phyloP scores from a whole-genome alignment of 306 rosid genomes.

The Cucurbita maxima region DNA sequence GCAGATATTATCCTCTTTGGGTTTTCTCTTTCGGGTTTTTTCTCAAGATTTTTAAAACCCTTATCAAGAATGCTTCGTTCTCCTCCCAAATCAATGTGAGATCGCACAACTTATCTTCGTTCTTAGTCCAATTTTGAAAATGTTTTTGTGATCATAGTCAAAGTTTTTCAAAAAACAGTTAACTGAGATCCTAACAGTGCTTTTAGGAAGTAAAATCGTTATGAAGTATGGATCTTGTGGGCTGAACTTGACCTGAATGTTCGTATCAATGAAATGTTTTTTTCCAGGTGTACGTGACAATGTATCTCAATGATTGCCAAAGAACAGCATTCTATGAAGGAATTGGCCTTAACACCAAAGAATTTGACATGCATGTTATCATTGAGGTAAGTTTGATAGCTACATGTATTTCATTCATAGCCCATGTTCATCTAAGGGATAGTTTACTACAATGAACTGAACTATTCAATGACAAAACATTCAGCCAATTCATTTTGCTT shows the following conservation, averaged over 20 bases:
- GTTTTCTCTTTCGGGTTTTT: too few species aligned
- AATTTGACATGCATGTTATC: slow-evolving; percentile 96
- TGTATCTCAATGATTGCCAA: slow-evolving; percentile 97
- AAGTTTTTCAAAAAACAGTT: background rate
- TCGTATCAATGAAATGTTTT: background rate
- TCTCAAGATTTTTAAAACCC: too few species aligned
- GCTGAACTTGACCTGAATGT: background rate
- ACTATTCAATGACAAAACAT: background rate
- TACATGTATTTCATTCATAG: background rate
- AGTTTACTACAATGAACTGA: background rate
- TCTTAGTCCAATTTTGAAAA: background rate
- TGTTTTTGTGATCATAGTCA: background rate
- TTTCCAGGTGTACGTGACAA: slow-evolving; percentile 85
- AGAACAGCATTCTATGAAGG: slow-evolving; percentile 93
- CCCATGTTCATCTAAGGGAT: background rate
- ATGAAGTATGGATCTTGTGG: background rate
- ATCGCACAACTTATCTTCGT: background rate
- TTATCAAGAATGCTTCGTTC: too few species aligned
- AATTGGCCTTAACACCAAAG: slow-evolving; percentile 86
- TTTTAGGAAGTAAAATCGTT: background rate
- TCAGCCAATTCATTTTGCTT: background rate
- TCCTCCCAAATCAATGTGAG: too few species aligned
- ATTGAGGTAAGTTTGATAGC: slow-evolving; percentile 53
- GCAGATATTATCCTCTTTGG: too few species aligned
- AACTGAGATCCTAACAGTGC: too few species aligned